Conservation (phyloP, 1,139 yeast genomes). For the Yamadazyma dendronema region DNA sequence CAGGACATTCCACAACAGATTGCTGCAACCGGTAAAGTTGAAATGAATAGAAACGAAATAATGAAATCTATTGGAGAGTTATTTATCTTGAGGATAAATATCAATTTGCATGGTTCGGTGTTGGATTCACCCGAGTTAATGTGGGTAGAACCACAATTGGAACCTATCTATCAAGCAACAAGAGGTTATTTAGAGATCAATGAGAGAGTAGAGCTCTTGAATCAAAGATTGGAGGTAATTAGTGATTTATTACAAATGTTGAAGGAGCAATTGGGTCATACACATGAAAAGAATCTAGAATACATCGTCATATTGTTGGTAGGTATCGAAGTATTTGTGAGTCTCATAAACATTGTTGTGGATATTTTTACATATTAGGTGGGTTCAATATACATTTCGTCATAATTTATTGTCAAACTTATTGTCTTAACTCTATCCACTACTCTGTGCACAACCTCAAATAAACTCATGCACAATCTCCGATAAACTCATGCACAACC, state of each 20-base stretch:
- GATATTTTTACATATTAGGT: slow-evolving; percentile 34
- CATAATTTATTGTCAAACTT: no score
- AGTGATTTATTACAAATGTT: slow-evolving; percentile 92
- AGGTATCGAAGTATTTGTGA: slow-evolving; percentile 88
- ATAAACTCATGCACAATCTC: no score
- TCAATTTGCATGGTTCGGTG: slow-evolving; percentile 91
- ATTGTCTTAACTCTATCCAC: no score
- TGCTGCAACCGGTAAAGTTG: slow-evolving; percentile 91
- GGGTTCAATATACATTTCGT: no score
- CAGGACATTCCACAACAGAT: slow-evolving; percentile 96
- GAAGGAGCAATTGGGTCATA: slow-evolving; percentile 93
- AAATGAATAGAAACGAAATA: slow-evolving; percentile 89
- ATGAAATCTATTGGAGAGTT: slow-evolving; percentile 97
- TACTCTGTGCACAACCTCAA: no score
- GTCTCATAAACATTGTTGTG: slow-evolving; percentile 64
- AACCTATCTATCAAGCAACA: slow-evolving; percentile 95
- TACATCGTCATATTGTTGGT: slow-evolving; percentile 90
- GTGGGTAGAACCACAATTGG: slow-evolving; percentile 99
- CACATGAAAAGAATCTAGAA: slow-evolving; percentile 86
- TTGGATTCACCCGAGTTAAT: slow-evolving; percentile 94
- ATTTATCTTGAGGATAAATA: slow-evolving; percentile 84
- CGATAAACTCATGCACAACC: no score
- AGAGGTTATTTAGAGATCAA: slow-evolving; percentile 92
- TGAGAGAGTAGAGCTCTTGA: slow-evolving; percentile 83
- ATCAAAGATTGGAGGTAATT: slow-evolving; percentile 90